Percentiles rank a stretch among this genome's conserved stretches.
These are phyloP conservation scores for Colletotrichum incanum DNA, from an alignment of 2,329 filamentous ascomycete genomes.

Conservation along the genomic window DNA sequence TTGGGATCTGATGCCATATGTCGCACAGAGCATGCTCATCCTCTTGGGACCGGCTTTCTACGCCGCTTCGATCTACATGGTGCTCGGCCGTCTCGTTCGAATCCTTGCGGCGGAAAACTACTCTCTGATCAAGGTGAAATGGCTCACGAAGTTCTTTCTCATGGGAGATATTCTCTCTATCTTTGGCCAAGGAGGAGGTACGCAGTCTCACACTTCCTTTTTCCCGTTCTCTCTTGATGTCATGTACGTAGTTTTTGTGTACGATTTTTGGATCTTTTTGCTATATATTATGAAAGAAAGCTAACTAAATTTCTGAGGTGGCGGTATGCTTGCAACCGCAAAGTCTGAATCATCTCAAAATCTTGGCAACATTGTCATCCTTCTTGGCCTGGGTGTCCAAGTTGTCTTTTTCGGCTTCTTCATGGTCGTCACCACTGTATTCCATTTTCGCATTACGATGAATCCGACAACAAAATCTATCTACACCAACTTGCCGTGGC, in stretches of 20 bases:
- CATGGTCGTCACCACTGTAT: slow-evolving; percentile 61
- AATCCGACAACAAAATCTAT: slow-evolving; percentile 34
- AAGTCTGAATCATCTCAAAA: slow-evolving; percentile 42
- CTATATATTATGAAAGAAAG: background rate
- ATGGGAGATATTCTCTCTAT: slow-evolving; percentile 68
- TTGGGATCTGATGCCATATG: slow-evolving; percentile 54
- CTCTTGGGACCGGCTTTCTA: slow-evolving; percentile 63
- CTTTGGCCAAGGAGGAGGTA: slow-evolving; percentile 62
- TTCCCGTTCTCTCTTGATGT: rapidly evolving
- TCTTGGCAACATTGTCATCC: slow-evolving; percentile 63
- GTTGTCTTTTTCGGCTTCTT: slow-evolving; percentile 71
- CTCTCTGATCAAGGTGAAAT: slow-evolving; percentile 52
- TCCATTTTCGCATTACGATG: slow-evolving; percentile 55
- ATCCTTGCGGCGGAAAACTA: slow-evolving; percentile 53
- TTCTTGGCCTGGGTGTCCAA: slow-evolving; percentile 69
- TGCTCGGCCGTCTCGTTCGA: slow-evolving; percentile 60
- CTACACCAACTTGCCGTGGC: slow-evolving; percentile 48
- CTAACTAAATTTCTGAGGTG: slow-evolving; percentile 4
- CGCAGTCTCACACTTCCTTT: background rate
- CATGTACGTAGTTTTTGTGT: background rate
- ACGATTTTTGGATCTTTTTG: no score
- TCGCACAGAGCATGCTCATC: slow-evolving; percentile 60
- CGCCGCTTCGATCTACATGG: slow-evolving; percentile 67
- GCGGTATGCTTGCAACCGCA: slow-evolving; percentile 40
- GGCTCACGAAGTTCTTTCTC: slow-evolving; percentile 70